phyloP scores from a whole-genome alignment of 192 early-diverging fungal species.

The Umbelopsis ramanniana region DNA sequence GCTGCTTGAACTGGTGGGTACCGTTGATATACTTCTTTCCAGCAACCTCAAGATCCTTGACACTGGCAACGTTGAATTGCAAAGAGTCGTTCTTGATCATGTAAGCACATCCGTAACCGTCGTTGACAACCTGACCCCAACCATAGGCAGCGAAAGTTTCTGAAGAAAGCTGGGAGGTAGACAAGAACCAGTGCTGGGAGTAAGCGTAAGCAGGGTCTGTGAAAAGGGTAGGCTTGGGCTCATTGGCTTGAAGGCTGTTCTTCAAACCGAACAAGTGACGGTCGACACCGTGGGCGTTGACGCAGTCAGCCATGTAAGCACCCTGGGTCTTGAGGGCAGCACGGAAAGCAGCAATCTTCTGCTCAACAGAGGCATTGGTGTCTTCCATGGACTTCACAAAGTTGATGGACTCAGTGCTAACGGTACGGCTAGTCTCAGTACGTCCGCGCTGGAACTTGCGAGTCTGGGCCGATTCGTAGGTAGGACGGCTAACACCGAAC shows the following conservation, averaged over 20 bases:
- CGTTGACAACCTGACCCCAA: background rate
- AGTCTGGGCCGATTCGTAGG: constrained; percentile 94
- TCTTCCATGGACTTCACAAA: constrained; percentile 92
- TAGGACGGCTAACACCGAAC: constrained; percentile 75
- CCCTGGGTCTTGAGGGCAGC: constrained; percentile 80
- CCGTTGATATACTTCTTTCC: constrained; percentile 56
- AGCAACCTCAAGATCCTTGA: constrained; percentile 61
- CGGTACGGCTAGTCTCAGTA: constrained; percentile 91
- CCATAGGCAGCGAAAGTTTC: background rate
- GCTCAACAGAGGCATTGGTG: constrained; percentile 42
- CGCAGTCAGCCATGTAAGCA: constrained; percentile 77
- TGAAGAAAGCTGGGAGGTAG: constrained; percentile 90
- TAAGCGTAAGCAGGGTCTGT: constrained; percentile 81
- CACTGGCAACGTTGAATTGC: constrained; percentile 86
- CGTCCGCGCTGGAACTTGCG: constrained; percentile 92
- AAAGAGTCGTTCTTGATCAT: constrained; percentile 88
- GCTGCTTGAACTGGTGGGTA: constrained; percentile 73
- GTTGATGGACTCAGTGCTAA: constrained; percentile 71
- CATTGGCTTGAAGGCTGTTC: constrained; percentile 72
- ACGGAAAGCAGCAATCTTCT: constrained; percentile 74
- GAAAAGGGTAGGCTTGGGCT: constrained; percentile 85
- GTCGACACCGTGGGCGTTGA: constrained; percentile 88
- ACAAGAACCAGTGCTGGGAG: constrained; percentile 89
- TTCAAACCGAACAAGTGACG: constrained; percentile 88
- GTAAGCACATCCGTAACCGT: constrained; percentile 88